These are phyloP conservation scores for Rosa lucieae DNA, from an alignment of 306 rosid species.

Conservation along the genomic window DNA sequence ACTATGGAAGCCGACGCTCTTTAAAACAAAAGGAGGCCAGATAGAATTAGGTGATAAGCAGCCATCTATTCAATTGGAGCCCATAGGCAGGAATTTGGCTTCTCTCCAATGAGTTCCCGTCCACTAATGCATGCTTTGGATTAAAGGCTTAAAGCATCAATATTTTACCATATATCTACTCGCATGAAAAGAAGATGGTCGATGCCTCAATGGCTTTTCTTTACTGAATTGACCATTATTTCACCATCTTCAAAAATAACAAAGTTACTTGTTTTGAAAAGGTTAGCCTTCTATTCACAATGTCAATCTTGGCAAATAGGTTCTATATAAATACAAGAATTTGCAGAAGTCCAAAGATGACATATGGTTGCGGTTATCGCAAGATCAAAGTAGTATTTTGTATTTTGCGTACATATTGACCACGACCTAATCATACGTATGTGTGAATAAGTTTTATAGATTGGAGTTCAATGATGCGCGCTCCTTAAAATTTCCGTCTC, in stretches of 20 bases:
- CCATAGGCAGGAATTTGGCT: not conserved
- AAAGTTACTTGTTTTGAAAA: not conserved
- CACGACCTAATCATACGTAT: no score
- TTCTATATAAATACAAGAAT: not conserved
- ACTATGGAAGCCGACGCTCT: conserved; percentile 10
- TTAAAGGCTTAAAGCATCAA: no score
- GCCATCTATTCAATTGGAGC: conserved; percentile 12
- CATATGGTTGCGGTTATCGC: no score
- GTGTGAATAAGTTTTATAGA: no score
- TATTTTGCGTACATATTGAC: no score
- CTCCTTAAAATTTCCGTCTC: not conserved
- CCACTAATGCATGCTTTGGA: conserved; percentile 6
- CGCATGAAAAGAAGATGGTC: not conserved
- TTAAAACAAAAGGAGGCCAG: not conserved
- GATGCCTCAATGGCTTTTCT: not conserved
- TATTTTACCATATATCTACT: not conserved
- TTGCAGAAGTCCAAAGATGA: not conserved
- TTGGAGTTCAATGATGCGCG: not conserved
- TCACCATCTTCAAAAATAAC: not conserved
- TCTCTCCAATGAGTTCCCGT: conserved; percentile 13
- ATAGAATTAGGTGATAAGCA: conserved; percentile 14
- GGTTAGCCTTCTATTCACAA: not conserved
- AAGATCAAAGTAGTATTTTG: no score
- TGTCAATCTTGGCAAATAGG: not conserved
- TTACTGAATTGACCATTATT: not conserved